Evolutionary conservation across 345 rosid species (phyloP).

Genomic region (Eucalyptus curtisii): DNA sequence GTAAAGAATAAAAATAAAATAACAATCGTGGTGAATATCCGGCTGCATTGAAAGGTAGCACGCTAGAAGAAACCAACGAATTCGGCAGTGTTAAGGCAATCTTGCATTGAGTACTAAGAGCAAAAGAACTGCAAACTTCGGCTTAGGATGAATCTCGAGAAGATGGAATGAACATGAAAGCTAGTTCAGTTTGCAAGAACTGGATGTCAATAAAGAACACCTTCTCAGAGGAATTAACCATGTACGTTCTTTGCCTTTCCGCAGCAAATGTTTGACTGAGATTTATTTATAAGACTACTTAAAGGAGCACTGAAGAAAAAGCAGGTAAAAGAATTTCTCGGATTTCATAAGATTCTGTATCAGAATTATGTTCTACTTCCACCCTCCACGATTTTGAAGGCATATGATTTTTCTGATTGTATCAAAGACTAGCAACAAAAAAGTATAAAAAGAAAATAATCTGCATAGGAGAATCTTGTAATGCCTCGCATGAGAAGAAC

Average conservation of each 20-base stretch:
- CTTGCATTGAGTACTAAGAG: background rate
- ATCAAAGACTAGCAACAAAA: background rate
- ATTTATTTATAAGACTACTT: background rate
- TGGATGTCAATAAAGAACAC: background rate
- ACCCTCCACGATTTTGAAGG: background rate
- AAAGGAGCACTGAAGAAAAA: background rate
- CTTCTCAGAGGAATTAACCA: background rate
- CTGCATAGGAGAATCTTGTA: background rate
- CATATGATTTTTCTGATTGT: background rate
- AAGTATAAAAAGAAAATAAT: background rate
- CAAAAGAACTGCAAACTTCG: background rate
- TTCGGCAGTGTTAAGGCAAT: background rate
- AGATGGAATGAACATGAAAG: background rate
- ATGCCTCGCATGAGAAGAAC: background rate
- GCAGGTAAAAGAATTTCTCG: background rate
- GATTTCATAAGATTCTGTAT: background rate
- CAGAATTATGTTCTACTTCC: background rate
- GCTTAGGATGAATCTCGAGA: background rate
- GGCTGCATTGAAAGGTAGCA: background rate
- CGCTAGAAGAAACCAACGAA: background rate
- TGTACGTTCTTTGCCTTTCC: background rate
- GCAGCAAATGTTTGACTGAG: background rate
- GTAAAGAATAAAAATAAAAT: background rate
- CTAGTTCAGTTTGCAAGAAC: background rate
- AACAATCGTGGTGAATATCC: background rate